Percentiles rank a stretch among this genome's conserved stretches.
phyloP scores from a whole-genome alignment of 208 protist species.

The Crithidia acanthocephali region DNA sequence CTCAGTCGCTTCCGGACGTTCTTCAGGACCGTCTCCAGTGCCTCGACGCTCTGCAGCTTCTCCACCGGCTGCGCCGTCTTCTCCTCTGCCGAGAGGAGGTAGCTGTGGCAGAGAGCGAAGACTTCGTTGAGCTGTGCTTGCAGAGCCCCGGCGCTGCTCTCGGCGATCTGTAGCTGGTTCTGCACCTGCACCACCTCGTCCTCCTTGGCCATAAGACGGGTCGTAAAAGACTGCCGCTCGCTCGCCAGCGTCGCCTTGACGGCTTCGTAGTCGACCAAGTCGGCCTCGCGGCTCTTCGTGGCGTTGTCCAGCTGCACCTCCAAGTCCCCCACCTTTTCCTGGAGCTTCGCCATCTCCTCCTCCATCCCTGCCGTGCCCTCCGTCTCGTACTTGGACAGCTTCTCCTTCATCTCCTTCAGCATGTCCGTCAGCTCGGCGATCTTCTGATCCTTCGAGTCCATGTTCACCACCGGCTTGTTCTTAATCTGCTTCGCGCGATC shows the following conservation, averaged over 20 bases:
- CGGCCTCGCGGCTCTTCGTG: slow-evolving; percentile 72
- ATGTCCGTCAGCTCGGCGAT: slow-evolving; percentile 79
- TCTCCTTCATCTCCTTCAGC: slow-evolving; percentile 77
- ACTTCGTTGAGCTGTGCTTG: slow-evolving; percentile 58
- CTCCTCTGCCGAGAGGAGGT: slow-evolving; percentile 40
- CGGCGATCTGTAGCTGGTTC: slow-evolving; percentile 72
- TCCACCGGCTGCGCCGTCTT: slow-evolving; percentile 29
- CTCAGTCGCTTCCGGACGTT: slow-evolving; percentile 25
- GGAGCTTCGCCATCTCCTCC: slow-evolving; percentile 63
- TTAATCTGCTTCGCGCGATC: slow-evolving; percentile 93
- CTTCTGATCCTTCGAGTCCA: slow-evolving; percentile 91
- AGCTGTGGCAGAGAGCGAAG: slow-evolving; percentile 56
- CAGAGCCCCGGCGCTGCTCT: slow-evolving; percentile 50
- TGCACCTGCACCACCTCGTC: slow-evolving; percentile 66
- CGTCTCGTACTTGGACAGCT: slow-evolving; percentile 83
- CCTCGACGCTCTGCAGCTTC: slow-evolving; percentile 46
- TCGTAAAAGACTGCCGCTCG: slow-evolving; percentile 48
- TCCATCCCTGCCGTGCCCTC: slow-evolving; percentile 70
- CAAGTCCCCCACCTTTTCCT: slow-evolving; percentile 70
- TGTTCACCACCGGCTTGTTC: slow-evolving; percentile 92
- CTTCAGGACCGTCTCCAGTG: slow-evolving; percentile 57
- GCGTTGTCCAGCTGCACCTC: slow-evolving; percentile 80
- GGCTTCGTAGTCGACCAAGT: slow-evolving; percentile 72
- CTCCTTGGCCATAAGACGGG: slow-evolving; percentile 50
- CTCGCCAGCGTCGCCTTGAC: slow-evolving; percentile 46